These are phyloP conservation scores for Diaporthe longicolla DNA, from an alignment of 2,329 filamentous ascomycete genomes.

Conservation along the genomic window DNA sequence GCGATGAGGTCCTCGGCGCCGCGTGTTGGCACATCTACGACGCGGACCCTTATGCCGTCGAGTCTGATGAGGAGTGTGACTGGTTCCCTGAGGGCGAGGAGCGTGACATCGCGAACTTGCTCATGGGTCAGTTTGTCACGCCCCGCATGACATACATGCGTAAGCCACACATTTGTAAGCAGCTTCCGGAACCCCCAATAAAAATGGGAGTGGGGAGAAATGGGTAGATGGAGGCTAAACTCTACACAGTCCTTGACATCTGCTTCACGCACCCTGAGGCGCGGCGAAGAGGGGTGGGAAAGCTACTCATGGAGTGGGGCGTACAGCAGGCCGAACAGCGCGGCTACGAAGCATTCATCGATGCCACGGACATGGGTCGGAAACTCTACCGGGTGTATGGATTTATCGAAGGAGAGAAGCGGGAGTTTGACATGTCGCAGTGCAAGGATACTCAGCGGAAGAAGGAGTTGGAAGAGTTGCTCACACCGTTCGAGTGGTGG, in stretches of 20 bases:
- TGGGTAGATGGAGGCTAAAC: background rate
- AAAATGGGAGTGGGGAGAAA: background rate
- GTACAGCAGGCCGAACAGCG: conserved; percentile 31
- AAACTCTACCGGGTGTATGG: conserved; percentile 10
- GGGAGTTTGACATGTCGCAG: conserved; percentile 32
- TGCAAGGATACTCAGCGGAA: conserved; percentile 24
- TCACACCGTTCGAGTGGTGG: conserved; percentile 35
- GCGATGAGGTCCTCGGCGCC: conserved; percentile 14
- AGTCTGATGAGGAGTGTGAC: no score
- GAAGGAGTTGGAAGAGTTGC: conserved; percentile 27
- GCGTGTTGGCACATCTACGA: conserved; percentile 35
- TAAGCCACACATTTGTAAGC: conserved; percentile 33
- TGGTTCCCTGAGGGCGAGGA: conserved; percentile 32
- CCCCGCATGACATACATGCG: conserved; percentile 31
- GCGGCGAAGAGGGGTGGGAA: conserved; percentile 19
- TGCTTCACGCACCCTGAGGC: conserved; percentile 32
- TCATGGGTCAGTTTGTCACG: conserved; percentile 33
- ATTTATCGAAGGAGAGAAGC: conserved; percentile 23
- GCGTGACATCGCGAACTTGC: conserved; percentile 17
- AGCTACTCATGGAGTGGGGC: conserved; percentile 31
- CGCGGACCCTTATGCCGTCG: conserved; percentile 6
- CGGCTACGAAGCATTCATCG: conserved; percentile 23
- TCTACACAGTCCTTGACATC: conserved; percentile 32
- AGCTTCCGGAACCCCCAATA: background rate
- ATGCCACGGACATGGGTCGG: conserved; percentile 24